Base-by-base conservation (phyloP, 2,329 filamentous ascomycete genomes). In the Penicillium rolfsii region DNA sequence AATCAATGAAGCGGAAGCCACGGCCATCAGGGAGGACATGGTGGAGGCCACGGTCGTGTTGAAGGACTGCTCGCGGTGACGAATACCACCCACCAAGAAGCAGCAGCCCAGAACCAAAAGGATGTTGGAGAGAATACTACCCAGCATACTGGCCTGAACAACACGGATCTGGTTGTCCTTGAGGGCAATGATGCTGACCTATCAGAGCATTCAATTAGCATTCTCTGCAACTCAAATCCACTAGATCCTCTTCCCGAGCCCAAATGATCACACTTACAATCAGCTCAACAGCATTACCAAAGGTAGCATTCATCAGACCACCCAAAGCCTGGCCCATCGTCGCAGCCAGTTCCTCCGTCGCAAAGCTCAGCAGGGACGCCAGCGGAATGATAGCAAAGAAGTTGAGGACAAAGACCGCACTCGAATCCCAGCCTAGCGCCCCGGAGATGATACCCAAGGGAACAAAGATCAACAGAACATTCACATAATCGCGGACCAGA, bases 71-170 rank as follows among this genome's bases (percentile, higher is more conserved):
- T 94, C 89, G 48, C 84, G 83, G 78, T 88, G 87, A 64, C 83
- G 82, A 61, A 92, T 79, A 35, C 91, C 91, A 58, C 91, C 91
- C 58, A 90, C 84, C 66, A 93, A 81, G 80, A 92, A 92, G 77
- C 89, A 92, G 83, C 91, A 91, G 69, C 90, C 89, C 73, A 93
- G 84, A 50, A 93, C 94, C 24, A 98, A 86, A 7, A 98, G 84
- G 66, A 97, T 89, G 77, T 98, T 98, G 66, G 94, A 97, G 41
- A 98, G 83, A 69, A 98, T 96, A 72, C 91, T 96, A 52, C 95
- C 94, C 36, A 98, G 87, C 93, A 98, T 98, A 65, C 92, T 96
- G 22, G 94, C 90, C 80, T 98, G 95, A n/a, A 98, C 94, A 66
- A 98, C 93, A 70, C 94, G 89, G 73, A 97, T 96, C 79, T 98